phyloP scores from a whole-genome alignment of 2,329 filamentous ascomycete genomes.

The Trichoderma aggressivum region DNA sequence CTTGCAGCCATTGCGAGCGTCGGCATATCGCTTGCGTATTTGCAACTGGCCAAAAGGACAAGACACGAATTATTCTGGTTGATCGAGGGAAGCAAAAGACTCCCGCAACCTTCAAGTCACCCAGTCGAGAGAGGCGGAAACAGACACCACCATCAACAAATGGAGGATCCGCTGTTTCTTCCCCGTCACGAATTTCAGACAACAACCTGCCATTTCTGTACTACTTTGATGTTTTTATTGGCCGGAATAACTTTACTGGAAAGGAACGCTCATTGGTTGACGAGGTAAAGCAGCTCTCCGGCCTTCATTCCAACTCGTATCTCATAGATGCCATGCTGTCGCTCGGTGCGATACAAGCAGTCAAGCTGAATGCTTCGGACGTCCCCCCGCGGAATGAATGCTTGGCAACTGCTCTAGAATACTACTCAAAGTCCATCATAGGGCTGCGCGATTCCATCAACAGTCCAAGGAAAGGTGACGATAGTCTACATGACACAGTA shows the following conservation, averaged over 20 bases:
- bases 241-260: constrained; percentile 29
- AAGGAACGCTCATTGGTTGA: constrained; percentile 12
- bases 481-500: constrained; percentile 20
- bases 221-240: constrained; percentile 32
- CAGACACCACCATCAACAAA: not conserved
- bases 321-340: constrained; percentile 31
- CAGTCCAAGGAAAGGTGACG: not conserved
- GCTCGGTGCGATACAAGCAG: constrained; percentile 32
- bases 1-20: constrained; percentile 32
- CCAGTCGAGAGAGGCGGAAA: not conserved
- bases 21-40: constrained; percentile 27
- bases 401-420: constrained; percentile 21
- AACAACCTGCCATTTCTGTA: constrained; percentile 25
- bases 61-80: constrained; percentile 23
- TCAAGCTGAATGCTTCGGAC: constrained; percentile 20
- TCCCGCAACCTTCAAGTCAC: not conserved
- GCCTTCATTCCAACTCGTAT: constrained; percentile 19
- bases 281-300: constrained; percentile 25
- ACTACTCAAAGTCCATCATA: constrained; percentile 29
- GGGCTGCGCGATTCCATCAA: constrained; percentile 25
- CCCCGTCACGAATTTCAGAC: constrained; percentile 18
- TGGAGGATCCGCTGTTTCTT: not conserved
- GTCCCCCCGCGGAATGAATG: not conserved
- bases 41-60: not conserved
- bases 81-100: constrained; percentile 22